A percentile compares a stretch with the other conserved stretches of the same genome.
Evolutionary conservation across 257 asterid species (phyloP).

Genomic region (Thymus mandschuricus): DNA sequence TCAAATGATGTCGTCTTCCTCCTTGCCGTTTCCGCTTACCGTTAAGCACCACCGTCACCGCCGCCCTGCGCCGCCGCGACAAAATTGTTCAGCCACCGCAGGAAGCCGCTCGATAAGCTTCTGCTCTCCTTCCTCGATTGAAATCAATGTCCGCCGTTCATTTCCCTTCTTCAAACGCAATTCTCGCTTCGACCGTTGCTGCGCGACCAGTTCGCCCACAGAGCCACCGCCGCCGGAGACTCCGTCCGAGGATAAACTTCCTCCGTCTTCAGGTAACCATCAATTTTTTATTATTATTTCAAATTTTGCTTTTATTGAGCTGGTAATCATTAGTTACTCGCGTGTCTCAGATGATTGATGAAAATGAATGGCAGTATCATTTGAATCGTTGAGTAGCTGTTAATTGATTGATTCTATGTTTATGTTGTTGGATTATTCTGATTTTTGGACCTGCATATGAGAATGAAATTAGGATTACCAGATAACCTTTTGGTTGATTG

Average conservation of each 20-base stretch:
- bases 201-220: constrained; percentile 46
- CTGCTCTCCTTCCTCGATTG: constrained; percentile 25
- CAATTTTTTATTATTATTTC: background rate
- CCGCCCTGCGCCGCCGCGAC: constrained; percentile 25
- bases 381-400: background rate
- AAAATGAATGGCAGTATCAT: background rate
- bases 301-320: background rate
- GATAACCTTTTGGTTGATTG: background rate
- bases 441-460: background rate
- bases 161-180: constrained; percentile 36
- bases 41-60: constrained; percentile 26
- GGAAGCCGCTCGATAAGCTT: background rate
- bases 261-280: constrained; percentile 51
- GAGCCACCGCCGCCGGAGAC: constrained; percentile 45
- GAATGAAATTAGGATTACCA: background rate
- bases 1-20: constrained; percentile 38
- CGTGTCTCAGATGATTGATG: background rate
- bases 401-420: background rate
- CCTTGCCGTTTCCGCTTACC: constrained; percentile 29
- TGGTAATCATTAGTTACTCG: background rate
- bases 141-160: constrained; percentile 41
- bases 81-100: constrained; percentile 15
- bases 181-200: constrained; percentile 47
- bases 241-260: constrained; percentile 37
- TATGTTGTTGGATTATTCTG: background rate